Conservation (phyloP, 768 basidiomycete genomes). For the Lyophyllum semitale region DNA sequence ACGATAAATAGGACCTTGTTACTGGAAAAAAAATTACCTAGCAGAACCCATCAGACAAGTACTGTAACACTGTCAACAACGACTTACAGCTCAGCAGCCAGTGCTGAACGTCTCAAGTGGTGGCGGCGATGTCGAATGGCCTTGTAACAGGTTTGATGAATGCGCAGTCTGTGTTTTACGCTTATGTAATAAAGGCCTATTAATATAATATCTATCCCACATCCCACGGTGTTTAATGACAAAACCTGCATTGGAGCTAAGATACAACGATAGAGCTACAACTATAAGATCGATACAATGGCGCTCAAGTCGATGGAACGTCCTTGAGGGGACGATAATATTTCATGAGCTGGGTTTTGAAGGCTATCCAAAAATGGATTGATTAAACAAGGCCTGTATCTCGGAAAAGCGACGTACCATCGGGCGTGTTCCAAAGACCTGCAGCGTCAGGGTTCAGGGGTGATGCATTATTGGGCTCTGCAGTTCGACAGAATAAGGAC, state of each 20-base stretch:
- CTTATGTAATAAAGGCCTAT: slow-evolving; percentile 13
- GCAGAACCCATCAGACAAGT: neutral
- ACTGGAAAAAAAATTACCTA: too few species aligned
- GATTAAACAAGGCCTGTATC: neutral
- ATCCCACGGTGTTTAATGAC: neutral
- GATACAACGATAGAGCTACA: slow-evolving; percentile 17
- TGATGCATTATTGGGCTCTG: slow-evolving; percentile 93
- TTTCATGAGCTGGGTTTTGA: slow-evolving; percentile 71
- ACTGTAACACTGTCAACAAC: neutral
- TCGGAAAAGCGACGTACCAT: slow-evolving; percentile 39
- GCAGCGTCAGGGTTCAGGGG: slow-evolving; percentile 89
- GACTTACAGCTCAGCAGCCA: slow-evolving; percentile 20
- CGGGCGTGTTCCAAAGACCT: slow-evolving; percentile 72
- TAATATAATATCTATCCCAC: too few species aligned
- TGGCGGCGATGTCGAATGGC: neutral
- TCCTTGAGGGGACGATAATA: slow-evolving; percentile 62
- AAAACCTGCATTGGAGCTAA: slow-evolving; percentile 3
- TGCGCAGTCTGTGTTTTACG: neutral
- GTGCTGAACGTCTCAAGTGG: slow-evolving; percentile 7
- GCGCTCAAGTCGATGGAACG: slow-evolving; percentile 26
- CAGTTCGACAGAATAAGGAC: neutral
- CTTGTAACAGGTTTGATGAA: slow-evolving; percentile 1
- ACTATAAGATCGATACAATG: slow-evolving; percentile 12
- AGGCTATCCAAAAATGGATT: slow-evolving; percentile 43
- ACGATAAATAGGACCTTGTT: slow-evolving; percentile 2